phyloP scores from a whole-genome alignment of 495 filamentous ascomycete genomes.

The Polyplosphaeria fusca region DNA sequence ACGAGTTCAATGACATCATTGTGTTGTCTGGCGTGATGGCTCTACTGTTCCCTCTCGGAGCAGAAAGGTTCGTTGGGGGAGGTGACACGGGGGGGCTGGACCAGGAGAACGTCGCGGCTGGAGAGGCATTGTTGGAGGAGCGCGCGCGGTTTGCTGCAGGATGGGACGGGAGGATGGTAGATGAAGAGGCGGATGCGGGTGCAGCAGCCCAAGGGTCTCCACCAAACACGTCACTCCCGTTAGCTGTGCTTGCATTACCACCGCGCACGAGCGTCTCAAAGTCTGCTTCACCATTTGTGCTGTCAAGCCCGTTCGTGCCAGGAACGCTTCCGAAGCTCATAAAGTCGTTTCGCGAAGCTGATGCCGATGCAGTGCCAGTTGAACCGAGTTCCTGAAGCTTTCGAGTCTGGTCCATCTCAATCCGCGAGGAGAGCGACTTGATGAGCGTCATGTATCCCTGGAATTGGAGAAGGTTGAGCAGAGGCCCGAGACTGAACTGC shows the following conservation, averaged over 20 bases:
- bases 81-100: slow-evolving; percentile 26
- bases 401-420: slow-evolving; percentile 82
- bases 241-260: slow-evolving; percentile 23
- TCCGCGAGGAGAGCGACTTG: slow-evolving; percentile 69
- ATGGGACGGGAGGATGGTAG: slow-evolving; percentile 25
- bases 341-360: slow-evolving; percentile 51
- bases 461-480: slow-evolving; percentile 84
- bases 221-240: slow-evolving; percentile 42
- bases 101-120: slow-evolving; percentile 33
- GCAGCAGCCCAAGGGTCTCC: slow-evolving; percentile 37
- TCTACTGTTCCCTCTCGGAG: slow-evolving; percentile 8
- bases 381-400: slow-evolving; percentile 80
- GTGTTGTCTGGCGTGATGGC: slow-evolving; percentile 51
- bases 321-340: slow-evolving; percentile 55
- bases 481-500: slow-evolving; percentile 85
- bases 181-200: slow-evolving; percentile 17
- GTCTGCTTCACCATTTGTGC: slow-evolving; percentile 58
- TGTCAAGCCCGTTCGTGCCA: slow-evolving; percentile 50
- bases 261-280: slow-evolving; percentile 89
- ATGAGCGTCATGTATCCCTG: slow-evolving; percentile 83
- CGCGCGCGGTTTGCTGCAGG: slow-evolving; percentile 8
- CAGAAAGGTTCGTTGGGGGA: slow-evolving; percentile 16
- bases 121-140: slow-evolving; percentile 20
- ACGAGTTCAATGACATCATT: slow-evolving; percentile 49
- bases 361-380: slow-evolving; percentile 33